A percentile compares a stretch with the other conserved stretches of the same genome.
phyloP scores from a whole-genome alignment of 2,329 filamentous ascomycete species.

The Phaeophleospora eucalypticola region DNA sequence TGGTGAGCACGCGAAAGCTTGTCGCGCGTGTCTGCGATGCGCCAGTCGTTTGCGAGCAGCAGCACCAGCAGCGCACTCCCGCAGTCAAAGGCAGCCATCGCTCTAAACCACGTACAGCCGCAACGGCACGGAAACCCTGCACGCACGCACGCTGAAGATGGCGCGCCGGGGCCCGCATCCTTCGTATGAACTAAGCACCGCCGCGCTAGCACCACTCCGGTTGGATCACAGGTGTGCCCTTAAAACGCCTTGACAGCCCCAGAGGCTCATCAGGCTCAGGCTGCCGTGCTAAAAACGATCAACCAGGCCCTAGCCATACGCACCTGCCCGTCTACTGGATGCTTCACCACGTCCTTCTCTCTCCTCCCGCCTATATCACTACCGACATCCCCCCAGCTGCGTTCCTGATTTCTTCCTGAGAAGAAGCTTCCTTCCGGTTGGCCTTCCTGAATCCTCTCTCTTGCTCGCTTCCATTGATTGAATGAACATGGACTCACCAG shows the following conservation, averaged over 20 bases:
- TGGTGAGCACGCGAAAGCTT: background rate
- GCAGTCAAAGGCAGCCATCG: background rate
- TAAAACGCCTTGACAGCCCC: slow-evolving; percentile 24
- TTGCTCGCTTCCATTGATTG: slow-evolving; percentile 4
- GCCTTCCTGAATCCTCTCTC: slow-evolving; percentile 18
- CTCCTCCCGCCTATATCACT: slow-evolving; percentile 19
- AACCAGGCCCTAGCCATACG: slow-evolving; percentile 1
- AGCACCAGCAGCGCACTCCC: background rate
- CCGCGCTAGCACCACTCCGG: slow-evolving; percentile 20
- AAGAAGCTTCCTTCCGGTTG: slow-evolving; percentile 17
- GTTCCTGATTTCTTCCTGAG: slow-evolving; percentile 16
- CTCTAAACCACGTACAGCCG: too few species aligned
- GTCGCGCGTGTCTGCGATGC: background rate
- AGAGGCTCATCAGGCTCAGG: slow-evolving; percentile 23
- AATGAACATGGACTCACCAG: slow-evolving; percentile 33
- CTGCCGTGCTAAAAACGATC: slow-evolving; percentile 11
- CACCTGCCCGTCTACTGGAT: slow-evolving; percentile 5
- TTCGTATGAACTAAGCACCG: slow-evolving; percentile 21
- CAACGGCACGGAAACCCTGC: slow-evolving; percentile 13
- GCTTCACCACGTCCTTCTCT: slow-evolving; percentile 12
- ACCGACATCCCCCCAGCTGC: slow-evolving; percentile 16
- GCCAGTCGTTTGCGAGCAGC: background rate
- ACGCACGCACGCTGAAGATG: slow-evolving; percentile 14
- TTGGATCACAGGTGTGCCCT: slow-evolving; percentile 25
- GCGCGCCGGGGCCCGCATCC: slow-evolving; percentile 19